Percentiles rank a stretch among this genome's conserved stretches.
phyloP scores from a whole-genome alignment of 1,284 basidiomycete species.

The Sanghuangporus weigelae region DNA sequence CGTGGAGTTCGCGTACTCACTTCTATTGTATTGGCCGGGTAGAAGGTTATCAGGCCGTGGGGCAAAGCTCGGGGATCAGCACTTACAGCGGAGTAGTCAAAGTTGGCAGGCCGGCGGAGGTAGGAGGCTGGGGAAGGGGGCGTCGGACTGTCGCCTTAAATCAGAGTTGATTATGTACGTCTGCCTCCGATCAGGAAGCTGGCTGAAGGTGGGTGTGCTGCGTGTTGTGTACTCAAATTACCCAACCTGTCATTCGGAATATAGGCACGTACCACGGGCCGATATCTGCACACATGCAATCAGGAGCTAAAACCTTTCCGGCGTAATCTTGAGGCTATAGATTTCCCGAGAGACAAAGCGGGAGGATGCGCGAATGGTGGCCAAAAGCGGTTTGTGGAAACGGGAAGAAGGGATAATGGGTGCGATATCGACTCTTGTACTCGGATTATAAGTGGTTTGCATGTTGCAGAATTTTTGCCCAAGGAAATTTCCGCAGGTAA shows the following conservation, averaged over 20 bases:
- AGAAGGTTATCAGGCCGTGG: slow-evolving; percentile 3
- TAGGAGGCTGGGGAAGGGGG: slow-evolving; percentile 35
- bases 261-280: slow-evolving; percentile 1
- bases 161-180: slow-evolving; percentile 5
- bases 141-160: slow-evolving; percentile 18
- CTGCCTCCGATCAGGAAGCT: slow-evolving; percentile 13
- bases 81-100: slow-evolving; percentile 12
- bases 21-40: not conserved
- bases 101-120: slow-evolving; percentile 54
- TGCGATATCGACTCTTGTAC: not conserved
- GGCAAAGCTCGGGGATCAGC: slow-evolving; percentile 5
- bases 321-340: not conserved
- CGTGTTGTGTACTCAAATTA: not conserved
- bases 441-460: not conserved
- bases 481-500: slow-evolving; percentile 8
- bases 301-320: not conserved
- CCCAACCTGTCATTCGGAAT: not conserved
- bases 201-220: not conserved
- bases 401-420: not conserved
- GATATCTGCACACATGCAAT: not conserved
- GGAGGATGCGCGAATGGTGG: not conserved
- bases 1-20: not conserved
- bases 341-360: not conserved
- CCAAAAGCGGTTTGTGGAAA: not conserved
- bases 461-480: not conserved